phyloP scores from a whole-genome alignment of 2,329 filamentous ascomycete species.

The Cladophialophora carrionii region DNA sequence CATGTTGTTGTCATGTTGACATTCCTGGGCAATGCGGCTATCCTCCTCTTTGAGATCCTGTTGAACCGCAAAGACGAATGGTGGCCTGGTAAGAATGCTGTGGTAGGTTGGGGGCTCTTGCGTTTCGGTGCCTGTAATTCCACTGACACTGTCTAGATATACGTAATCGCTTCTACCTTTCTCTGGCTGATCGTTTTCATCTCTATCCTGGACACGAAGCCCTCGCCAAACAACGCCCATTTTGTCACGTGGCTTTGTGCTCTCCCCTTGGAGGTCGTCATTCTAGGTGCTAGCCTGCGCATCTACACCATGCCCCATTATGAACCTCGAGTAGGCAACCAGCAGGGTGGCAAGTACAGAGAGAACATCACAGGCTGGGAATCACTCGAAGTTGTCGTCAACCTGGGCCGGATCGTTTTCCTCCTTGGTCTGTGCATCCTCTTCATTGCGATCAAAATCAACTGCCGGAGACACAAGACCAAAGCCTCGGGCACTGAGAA shows the following conservation, averaged over 20 bases:
- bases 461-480: slow-evolving; percentile 41
- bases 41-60: slow-evolving; percentile 75
- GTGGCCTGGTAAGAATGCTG: slow-evolving; percentile 80
- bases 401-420: slow-evolving; percentile 69
- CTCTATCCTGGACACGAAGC: slow-evolving; percentile 79
- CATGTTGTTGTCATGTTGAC: slow-evolving; percentile 71
- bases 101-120: slow-evolving; percentile 59
- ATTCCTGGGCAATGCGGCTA: slow-evolving; percentile 73
- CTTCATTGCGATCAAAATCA: slow-evolving; percentile 60
- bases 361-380: slow-evolving; percentile 50
- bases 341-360: slow-evolving; percentile 48
- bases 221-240: slow-evolving; percentile 79
- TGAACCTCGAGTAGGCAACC: slow-evolving; percentile 60
- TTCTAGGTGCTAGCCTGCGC: slow-evolving; percentile 69
- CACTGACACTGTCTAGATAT: slow-evolving; percentile 63
- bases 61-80: slow-evolving; percentile 66
- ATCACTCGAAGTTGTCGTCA: slow-evolving; percentile 55
- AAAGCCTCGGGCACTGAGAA: slow-evolving; percentile 46
- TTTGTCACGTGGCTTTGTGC: slow-evolving; percentile 77
- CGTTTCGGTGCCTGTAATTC: background rate
- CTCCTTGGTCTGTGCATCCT: slow-evolving; percentile 64
- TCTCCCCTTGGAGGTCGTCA: slow-evolving; percentile 70
- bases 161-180: slow-evolving; percentile 81
- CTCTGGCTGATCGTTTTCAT: slow-evolving; percentile 84
- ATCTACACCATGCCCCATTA: slow-evolving; percentile 71